Evolutionary conservation across 129 eudicot genomes (phyloP).

Genomic region (Gnaphalium uliginosum): DNA sequence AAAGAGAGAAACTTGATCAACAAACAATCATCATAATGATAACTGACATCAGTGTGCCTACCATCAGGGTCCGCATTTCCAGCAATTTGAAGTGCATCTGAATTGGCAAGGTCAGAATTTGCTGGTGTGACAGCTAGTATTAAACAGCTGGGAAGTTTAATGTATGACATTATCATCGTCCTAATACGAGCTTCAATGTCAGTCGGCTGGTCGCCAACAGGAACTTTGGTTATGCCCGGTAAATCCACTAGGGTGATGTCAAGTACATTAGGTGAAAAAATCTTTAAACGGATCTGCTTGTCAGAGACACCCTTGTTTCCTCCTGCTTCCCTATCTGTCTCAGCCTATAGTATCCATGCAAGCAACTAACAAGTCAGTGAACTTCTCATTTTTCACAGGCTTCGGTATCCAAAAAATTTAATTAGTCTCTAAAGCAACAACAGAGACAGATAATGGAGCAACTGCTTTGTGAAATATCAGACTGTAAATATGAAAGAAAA

Average conservation of each 20-base stretch:
- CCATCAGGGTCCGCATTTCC: slow-evolving; percentile 98
- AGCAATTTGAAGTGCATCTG: slow-evolving; percentile 97
- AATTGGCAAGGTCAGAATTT: slow-evolving; percentile 93
- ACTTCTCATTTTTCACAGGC: slow-evolving; percentile 7
- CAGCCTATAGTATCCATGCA: slow-evolving; percentile 53
- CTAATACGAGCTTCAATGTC: slow-evolving; percentile 95
- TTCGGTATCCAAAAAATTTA: neutral
- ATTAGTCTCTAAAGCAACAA: neutral
- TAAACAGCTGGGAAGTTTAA: slow-evolving; percentile 77
- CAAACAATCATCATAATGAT: slow-evolving; percentile 7
- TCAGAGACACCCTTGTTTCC: slow-evolving; percentile 95
- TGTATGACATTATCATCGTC: slow-evolving; percentile 89
- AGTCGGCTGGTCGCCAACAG: slow-evolving; percentile 97
- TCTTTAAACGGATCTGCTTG: slow-evolving; percentile 93
- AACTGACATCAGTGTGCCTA: slow-evolving; percentile 31
- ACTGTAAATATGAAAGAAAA: neutral
- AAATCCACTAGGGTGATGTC: slow-evolving; percentile 95
- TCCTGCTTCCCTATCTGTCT: slow-evolving; percentile 95
- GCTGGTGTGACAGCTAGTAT: slow-evolving; percentile 96
- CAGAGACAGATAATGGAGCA: neutral
- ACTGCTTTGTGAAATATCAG: slow-evolving; percentile 15
- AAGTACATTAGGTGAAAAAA: slow-evolving; percentile 93
- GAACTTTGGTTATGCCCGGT: slow-evolving; percentile 94
- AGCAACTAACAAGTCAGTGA: slow-evolving; percentile 22
- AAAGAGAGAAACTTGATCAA: slow-evolving; percentile 15